Evolutionary conservation across 2,329 filamentous ascomycete genomes (phyloP), one percentile per base, ranked within the genome.

Genomic region (Aureobasidium sp.): DNA sequence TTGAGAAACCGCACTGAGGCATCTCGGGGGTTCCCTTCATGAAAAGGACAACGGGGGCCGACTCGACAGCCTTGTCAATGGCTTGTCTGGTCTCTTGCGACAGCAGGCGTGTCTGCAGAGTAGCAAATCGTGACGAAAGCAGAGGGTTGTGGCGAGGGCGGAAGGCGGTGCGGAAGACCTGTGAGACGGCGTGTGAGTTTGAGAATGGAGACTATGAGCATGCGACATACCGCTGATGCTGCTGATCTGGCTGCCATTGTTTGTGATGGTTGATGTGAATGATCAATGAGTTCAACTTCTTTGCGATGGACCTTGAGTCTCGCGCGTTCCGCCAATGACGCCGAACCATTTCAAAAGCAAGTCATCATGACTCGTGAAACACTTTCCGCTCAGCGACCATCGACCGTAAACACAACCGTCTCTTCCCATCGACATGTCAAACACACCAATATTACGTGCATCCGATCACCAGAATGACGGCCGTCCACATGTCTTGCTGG

Each of bases 11-110:
- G 77, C 94, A 99, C 76, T 97, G 92, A 22, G 94, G 94, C 64
- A 85, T 90, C 78, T 97, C 92, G 63, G 94, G 94, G 1, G 94
- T 97, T 63, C 94, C 94, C 81, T 99, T 99, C 94, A 99, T 99
- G 81, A 99, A 99, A 62, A 99, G 82, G 0, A 99, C 94, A 0
- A 99, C 93, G 2, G 93, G 93, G 0, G 92, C 89, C 0, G 91
- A 92, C 27, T 79, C 81, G 17, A 99, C 87, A 35, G 93, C 93
- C 74, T 91, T 90, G 75, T 97, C 90, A 70, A 99, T 99, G 29
- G 92, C 91, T 42, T 85, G 77, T 65, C 83, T 85, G 12, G 90
- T 94, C 71, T 91, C 84, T 68, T 87, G 83, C 35, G 93, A 97
- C 52, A 99, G 83, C 44, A 90, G 82, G 62, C 91, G 88, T 63